A percentile compares a stretch with the other conserved stretches of the same genome.
These are phyloP conservation scores for Chlorella vulgaris DNA, from an alignment of 139 green algal species.

Conservation along the genomic window DNA sequence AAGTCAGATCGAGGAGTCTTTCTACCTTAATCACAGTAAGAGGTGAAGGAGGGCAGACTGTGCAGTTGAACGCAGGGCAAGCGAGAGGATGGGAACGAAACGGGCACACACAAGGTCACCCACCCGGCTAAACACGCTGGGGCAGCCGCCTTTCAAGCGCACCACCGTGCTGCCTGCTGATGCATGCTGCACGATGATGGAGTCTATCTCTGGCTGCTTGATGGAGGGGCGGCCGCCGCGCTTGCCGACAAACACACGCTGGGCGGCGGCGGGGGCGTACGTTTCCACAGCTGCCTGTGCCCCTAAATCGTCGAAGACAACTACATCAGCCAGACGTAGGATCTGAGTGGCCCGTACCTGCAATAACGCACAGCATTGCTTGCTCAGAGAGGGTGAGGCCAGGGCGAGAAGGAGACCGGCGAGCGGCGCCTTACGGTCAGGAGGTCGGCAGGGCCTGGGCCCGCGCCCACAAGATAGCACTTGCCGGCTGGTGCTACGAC, in stretches of 20 bases:
- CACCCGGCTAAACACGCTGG: constrained; percentile 70
- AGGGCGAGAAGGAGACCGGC: neutral
- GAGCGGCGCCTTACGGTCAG: constrained; percentile 2
- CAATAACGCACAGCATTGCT: neutral
- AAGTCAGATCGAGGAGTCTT: no score
- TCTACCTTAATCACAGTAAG: no score
- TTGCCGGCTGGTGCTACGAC: neutral
- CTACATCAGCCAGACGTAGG: neutral
- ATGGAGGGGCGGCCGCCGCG: constrained; percentile 12
- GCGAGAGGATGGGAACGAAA: no score
- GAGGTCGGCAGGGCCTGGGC: constrained; percentile 19
- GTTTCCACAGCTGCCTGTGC: neutral
- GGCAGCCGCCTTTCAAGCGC: constrained; percentile 81
- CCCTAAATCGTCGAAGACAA: constrained; percentile 14
- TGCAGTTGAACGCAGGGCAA: no score
- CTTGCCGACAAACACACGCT: constrained; percentile 26
- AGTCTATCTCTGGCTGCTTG: constrained; percentile 16
- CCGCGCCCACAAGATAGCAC: neutral
- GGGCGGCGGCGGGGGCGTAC: neutral
- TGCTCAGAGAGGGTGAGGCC: neutral
- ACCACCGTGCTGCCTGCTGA: constrained; percentile 58
- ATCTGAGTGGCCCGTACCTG: constrained; percentile 19
- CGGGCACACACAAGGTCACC: neutral
- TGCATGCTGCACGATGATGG: neutral
- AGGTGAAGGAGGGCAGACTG: no score